Evolutionary conservation across 306 rosid species (phyloP).

Genomic region (Begonia masoniana): DNA sequence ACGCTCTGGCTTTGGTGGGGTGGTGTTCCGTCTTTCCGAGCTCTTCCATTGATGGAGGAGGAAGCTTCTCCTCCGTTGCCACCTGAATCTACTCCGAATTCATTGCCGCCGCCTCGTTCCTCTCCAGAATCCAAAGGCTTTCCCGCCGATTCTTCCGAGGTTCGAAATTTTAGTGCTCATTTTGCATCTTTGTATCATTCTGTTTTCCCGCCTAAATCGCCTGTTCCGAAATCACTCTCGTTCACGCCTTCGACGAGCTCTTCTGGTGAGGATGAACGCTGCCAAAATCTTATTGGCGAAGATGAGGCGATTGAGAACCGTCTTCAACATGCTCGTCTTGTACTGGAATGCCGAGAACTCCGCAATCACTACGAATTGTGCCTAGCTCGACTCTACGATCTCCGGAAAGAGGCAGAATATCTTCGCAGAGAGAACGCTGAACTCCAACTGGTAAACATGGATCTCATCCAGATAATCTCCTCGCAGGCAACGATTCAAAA

Average conservation of each 20-base stretch:
- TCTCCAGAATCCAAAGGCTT: neutral
- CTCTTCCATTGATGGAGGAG: constrained; percentile 19
- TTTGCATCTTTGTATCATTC: constrained; percentile 25
- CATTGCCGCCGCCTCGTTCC: constrained; percentile 1
- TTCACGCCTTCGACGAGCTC: constrained; percentile 35
- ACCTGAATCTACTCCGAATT: constrained; percentile 5
- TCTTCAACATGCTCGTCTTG: constrained; percentile 29
- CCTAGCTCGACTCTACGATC: constrained; percentile 18
- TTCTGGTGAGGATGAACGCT: constrained; percentile 10
- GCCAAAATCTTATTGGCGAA: neutral
- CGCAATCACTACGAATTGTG: constrained; percentile 19
- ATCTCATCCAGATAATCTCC: constrained; percentile 27
- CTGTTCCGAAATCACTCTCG: constrained; percentile 23
- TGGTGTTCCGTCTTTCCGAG: neutral
- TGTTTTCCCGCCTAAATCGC: constrained; percentile 23
- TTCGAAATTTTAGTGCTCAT: constrained; percentile 17
- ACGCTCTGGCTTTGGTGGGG: neutral
- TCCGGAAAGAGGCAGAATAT: constrained; percentile 16
- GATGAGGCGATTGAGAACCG: constrained; percentile 17
- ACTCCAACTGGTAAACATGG: constrained; percentile 26
- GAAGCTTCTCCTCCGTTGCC: constrained; percentile 14
- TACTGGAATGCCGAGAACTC: constrained; percentile 24
- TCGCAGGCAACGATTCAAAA: constrained; percentile 17
- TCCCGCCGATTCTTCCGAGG: neutral
- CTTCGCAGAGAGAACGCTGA: constrained; percentile 30